These are phyloP conservation scores for Scleroderma bovista DNA, from an alignment of 768 basidiomycete genomes.

Conservation along the genomic window DNA sequence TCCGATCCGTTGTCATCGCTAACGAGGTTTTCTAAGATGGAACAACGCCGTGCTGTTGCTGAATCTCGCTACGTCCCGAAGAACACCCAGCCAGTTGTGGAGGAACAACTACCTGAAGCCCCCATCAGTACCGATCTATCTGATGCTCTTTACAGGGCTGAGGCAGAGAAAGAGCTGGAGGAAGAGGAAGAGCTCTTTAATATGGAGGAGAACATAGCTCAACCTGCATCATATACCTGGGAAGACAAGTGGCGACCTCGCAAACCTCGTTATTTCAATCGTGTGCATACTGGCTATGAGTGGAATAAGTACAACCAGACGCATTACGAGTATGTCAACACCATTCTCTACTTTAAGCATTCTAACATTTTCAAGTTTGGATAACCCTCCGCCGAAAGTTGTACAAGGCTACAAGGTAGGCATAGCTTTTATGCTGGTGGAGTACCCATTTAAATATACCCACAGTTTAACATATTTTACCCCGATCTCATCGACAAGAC, in stretches of 20 bases:
- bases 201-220: conserved; percentile 79
- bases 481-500: conserved; percentile 98
- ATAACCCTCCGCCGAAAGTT: conserved; percentile 98
- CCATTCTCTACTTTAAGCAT: conserved; percentile 1
- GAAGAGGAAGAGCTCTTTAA: conserved; percentile 97
- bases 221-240: conserved; percentile 91
- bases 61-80: conserved; percentile 88
- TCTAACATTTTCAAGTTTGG: conserved; percentile 53
- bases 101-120: conserved; percentile 50
- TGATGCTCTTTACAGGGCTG: conserved; percentile 85
- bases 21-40: conserved; percentile 38
- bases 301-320: conserved; percentile 99
- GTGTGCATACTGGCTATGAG: conserved; percentile 98
- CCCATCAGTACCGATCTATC: conserved; percentile 69
- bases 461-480: conserved; percentile 93
- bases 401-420: conserved; percentile 95
- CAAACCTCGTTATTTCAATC: conserved; percentile 97
- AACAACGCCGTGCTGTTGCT: conserved; percentile 75
- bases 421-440: background rate
- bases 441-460: conserved; percentile 4
- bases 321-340: conserved; percentile 78
- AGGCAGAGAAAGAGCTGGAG: conserved; percentile 89
- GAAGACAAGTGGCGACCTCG: conserved; percentile 97
- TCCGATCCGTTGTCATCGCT: background rate
- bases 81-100: conserved; percentile 52